Evolutionary conservation across 1,139 yeast genomes (phyloP), one percentile per base, ranked within the genome.

Genomic region (Saccharomyces hybrid): DNA sequence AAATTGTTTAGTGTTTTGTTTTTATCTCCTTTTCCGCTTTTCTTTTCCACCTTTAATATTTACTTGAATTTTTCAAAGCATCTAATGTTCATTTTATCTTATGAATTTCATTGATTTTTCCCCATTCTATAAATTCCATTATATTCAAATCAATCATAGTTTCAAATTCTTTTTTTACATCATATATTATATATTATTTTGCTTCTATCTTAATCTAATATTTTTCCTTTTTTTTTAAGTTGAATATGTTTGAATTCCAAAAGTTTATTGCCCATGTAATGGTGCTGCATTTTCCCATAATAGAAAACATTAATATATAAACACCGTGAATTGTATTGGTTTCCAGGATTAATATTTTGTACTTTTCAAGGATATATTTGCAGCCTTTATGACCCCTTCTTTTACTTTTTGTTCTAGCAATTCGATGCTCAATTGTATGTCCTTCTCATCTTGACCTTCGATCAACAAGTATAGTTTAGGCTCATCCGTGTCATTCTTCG

Each of bases 401-500:
- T 84, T 75, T 65, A 88, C 81, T 46, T 78, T 73, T 38, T 79
- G 78, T 53, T 85, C 81, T 49, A 90, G 74, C 58, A 85, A 71
- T 26, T 75, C 78, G 58, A 86, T 85, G 2, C 96, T 95, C 44
- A 80, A 77, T 24, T 75, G 72, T 1, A 91, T 89, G 4, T 85
- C 78, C 14, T 73, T 71, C 55, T 84, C 86, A 3, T 84, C 81
- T 27, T 80, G 79, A 2, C 95, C 93, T 68, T 93, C 98, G 41
- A 93, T 83, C 49, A 88, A 74, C 47, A 93, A 72, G 63, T 86
- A 88, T 55, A 93, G 74, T 70, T 88, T 89, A 1, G 90, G 88
- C 31, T 86, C 90, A 2, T 82, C 85, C 0, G 73, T 71, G 49
- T 73, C 70, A 1, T 75, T 71, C 38, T 71, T 61, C 0, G 83